These are phyloP conservation scores for Fusarium floridanum DNA, from an alignment of 2,329 filamentous ascomycete genomes.

Conservation along the genomic window DNA sequence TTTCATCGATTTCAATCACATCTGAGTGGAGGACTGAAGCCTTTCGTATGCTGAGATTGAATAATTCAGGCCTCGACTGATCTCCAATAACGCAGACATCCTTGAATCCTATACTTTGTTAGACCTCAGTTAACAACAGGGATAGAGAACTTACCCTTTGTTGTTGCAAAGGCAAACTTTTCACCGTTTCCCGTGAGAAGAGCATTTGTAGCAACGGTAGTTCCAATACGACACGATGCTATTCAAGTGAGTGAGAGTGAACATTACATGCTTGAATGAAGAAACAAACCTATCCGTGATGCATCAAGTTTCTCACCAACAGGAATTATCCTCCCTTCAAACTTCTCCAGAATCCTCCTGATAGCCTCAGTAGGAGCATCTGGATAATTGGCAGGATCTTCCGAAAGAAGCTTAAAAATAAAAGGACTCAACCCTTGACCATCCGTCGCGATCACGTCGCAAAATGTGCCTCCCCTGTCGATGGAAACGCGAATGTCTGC, in stretches of 20 bases:
- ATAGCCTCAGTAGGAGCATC: slow-evolving; percentile 81
- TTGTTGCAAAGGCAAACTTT: slow-evolving; percentile 77
- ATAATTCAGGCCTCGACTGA: slow-evolving; percentile 78
- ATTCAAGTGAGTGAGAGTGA: slow-evolving; percentile 49
- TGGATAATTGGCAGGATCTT: slow-evolving; percentile 77
- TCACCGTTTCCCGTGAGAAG: slow-evolving; percentile 81
- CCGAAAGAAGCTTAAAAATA: slow-evolving; percentile 80
- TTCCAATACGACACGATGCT: slow-evolving; percentile 81
- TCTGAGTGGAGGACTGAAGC: slow-evolving; percentile 75
- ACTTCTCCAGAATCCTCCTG: slow-evolving; percentile 72
- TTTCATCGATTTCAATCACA: slow-evolving; percentile 78
- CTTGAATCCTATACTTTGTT: slow-evolving; percentile 61
- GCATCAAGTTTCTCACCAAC: slow-evolving; percentile 49
- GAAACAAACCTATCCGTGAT: slow-evolving; percentile 47
- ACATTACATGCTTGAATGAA: background rate
- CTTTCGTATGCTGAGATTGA: slow-evolving; percentile 76
- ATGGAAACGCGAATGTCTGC: slow-evolving; percentile 50
- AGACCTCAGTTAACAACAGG: background rate
- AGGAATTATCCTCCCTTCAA: slow-evolving; percentile 67
- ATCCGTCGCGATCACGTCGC: slow-evolving; percentile 73
- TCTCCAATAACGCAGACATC: slow-evolving; percentile 81
- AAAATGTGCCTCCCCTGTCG: slow-evolving; percentile 80
- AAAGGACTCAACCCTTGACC: slow-evolving; percentile 76
- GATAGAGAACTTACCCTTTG: slow-evolving; percentile 55
- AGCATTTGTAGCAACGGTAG: slow-evolving; percentile 81